Base-by-base conservation (phyloP, 495 filamentous ascomycete species). In the Bacidia rubella region DNA sequence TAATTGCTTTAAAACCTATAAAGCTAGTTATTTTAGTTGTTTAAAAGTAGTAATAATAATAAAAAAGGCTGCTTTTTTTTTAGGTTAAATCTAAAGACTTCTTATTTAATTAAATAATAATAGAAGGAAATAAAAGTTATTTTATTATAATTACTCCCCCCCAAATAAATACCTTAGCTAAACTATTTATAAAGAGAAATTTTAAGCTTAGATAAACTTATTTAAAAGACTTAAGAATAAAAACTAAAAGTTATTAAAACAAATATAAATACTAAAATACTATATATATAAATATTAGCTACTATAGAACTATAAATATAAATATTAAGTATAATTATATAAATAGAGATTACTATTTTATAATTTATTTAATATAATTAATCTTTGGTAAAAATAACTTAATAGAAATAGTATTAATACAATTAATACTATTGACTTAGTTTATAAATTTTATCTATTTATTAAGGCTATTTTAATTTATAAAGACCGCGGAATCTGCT, bases 401-500 rank as follows among this genome's bases (percentile, higher is more conserved):
- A n/a, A n/a, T n/a, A n/a, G n/a, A 7, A n/a, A 48, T 9, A 26
- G 3, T 26, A 48, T 48, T 48, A 9, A 22, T 24, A 48, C 4
- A 48, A n/a, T 48, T 23, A 17, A 4, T 48, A 9, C 25, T 25
- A 48, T 23, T 26, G 25, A 40, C 15, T 35, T 35, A 35, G 10
- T 51, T 40, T 51, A 40, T 51, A 51, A 10, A 10, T 43, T 43
- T 43, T 5, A 9, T 10, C 5, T 40, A 12, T 40, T 51, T 3
- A 38, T 43, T 43, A 20, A 12, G 42, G 42, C 11, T 48, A 48
- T n/a, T 38, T 40, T 51, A 15, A 38, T 38, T 51, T 49, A 39
- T 39, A 51, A 17, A 12, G 12, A 11, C 17, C 39, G n/a, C 39
- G 4, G 5, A 43, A 15, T 4, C 9, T 27, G 7, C 9, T 25